Evolutionary conservation across 2,329 filamentous ascomycete species (phyloP).

Genomic region (Colletotrichum sp.): DNA sequence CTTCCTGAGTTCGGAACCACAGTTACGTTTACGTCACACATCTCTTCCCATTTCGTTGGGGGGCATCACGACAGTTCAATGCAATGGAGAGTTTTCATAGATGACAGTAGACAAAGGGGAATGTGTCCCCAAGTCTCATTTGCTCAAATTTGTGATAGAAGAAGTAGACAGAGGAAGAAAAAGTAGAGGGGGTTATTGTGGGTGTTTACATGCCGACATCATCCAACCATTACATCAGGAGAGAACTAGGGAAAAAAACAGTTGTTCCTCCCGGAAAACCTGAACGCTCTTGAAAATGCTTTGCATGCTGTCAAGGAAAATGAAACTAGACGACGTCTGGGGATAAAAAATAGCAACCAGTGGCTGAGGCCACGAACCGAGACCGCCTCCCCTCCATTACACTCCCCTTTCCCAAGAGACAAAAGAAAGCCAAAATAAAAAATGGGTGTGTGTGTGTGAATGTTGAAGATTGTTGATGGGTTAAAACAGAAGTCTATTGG

Average conservation of each 20-base stretch:
- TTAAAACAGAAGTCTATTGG: background rate
- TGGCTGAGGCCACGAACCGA: background rate
- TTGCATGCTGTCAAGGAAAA: background rate
- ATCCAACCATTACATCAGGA: background rate
- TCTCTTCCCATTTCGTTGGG: too few species aligned
- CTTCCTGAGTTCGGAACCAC: background rate
- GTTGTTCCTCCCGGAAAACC: background rate
- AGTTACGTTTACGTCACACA: too few species aligned
- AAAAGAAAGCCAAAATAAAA: background rate
- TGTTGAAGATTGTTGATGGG: background rate
- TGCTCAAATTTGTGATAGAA: background rate
- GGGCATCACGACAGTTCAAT: background rate
- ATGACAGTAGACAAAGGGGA: background rate
- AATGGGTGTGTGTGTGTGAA: background rate
- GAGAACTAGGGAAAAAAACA: background rate
- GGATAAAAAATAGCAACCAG: background rate
- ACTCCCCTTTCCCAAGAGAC: background rate
- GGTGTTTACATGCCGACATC: background rate
- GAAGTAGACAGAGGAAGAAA: background rate
- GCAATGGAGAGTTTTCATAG: background rate
- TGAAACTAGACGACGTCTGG: background rate
- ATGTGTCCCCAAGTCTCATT: background rate
- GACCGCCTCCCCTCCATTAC: background rate
- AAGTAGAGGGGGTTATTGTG: background rate
- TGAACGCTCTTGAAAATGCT: constrained; percentile 11